Evolutionary conservation across 1,284 basidiomycete species (phyloP).

Genomic region (Ustilago loliicola): DNA sequence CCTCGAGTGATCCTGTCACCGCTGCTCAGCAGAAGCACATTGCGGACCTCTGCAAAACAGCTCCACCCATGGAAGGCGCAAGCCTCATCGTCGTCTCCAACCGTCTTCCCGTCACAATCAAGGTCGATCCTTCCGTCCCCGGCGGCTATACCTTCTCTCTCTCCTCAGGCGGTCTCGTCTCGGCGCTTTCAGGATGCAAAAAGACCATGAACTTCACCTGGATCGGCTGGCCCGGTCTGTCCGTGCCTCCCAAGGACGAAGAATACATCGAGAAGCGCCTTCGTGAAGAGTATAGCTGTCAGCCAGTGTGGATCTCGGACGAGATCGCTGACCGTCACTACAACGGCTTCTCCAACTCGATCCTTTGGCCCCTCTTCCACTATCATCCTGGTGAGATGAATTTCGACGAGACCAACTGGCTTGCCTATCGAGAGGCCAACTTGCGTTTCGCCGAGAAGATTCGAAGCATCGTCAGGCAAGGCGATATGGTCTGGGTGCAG

Average conservation of each 20-base stretch:
- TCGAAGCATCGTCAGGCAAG: slow-evolving; percentile 81
- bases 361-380: slow-evolving; percentile 99
- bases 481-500: slow-evolving; percentile 89
- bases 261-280: slow-evolving; percentile 75
- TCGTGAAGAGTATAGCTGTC: slow-evolving; percentile 93
- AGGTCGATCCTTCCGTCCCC: slow-evolving; percentile 60
- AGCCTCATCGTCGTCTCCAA: slow-evolving; percentile 95
- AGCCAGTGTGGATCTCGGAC: slow-evolving; percentile 96
- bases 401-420: slow-evolving; percentile 98
- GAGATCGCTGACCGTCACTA: slow-evolving; percentile 98
- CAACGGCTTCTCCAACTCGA: slow-evolving; percentile 98
- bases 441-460: slow-evolving; percentile 92
- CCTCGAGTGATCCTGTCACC: slow-evolving; percentile 25
- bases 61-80: slow-evolving; percentile 41
- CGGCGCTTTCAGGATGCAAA: slow-evolving; percentile 67
- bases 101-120: slow-evolving; percentile 79
- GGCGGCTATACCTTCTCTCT: slow-evolving; percentile 68
- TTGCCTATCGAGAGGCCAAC: slow-evolving; percentile 96
- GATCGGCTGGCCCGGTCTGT: slow-evolving; percentile 70
- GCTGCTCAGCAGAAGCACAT: slow-evolving; percentile 44
- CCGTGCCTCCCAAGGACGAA: slow-evolving; percentile 58
- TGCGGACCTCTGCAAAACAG: slow-evolving; percentile 34
- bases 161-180: slow-evolving; percentile 69
- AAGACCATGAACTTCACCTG: slow-evolving; percentile 69
- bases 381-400: slow-evolving; percentile 89